Percentiles rank a stretch among this genome's conserved stretches.
These are phyloP conservation scores for Neocucurbitaria cava DNA, from an alignment of 2,329 filamentous ascomycete genomes.

Conservation along the genomic window DNA sequence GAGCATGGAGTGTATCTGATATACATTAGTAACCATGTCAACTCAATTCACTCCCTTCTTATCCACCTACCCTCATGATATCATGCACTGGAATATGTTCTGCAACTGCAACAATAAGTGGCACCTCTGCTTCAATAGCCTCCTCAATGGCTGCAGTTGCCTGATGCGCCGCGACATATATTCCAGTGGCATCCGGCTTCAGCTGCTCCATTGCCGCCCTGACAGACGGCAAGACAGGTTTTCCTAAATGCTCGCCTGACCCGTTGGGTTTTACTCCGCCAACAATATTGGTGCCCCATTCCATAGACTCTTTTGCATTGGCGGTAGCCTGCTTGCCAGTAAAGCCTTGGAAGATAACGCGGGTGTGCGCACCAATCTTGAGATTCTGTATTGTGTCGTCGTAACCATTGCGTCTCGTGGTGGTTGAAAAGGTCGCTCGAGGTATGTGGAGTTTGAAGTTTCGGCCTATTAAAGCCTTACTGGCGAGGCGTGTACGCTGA, in stretches of 20 bases:
- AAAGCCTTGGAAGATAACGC: constrained; percentile 75
- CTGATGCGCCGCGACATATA: constrained; percentile 79
- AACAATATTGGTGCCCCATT: constrained; percentile 81
- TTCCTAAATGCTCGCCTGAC: constrained; percentile 73
- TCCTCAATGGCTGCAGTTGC: constrained; percentile 78
- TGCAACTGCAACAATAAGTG: constrained; percentile 78
- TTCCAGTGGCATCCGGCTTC: constrained; percentile 78
- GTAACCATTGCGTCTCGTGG: constrained; percentile 53
- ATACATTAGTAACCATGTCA: constrained; percentile 52
- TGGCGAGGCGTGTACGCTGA: constrained; percentile 19
- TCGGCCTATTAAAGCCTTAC: constrained; percentile 4
- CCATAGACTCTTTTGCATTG: constrained; percentile 77
- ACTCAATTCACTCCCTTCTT: not conserved
- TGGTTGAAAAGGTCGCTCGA: constrained; percentile 37
- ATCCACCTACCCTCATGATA: constrained; percentile 67
- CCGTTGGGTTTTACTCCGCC: constrained; percentile 78
- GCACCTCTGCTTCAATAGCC: constrained; percentile 79
- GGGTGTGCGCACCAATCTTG: constrained; percentile 70
- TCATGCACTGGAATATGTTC: constrained; percentile 83
- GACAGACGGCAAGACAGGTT: constrained; percentile 75
- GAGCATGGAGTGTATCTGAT: constrained; percentile 71
- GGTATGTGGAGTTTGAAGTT: constrained; percentile 7
- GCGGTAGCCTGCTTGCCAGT: constrained; percentile 73
- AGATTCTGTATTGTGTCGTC: constrained; percentile 70
- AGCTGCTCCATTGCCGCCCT: constrained; percentile 71